phyloP scores from a whole-genome alignment of 106 monocot species.

The Platanthera zijinensis region DNA sequence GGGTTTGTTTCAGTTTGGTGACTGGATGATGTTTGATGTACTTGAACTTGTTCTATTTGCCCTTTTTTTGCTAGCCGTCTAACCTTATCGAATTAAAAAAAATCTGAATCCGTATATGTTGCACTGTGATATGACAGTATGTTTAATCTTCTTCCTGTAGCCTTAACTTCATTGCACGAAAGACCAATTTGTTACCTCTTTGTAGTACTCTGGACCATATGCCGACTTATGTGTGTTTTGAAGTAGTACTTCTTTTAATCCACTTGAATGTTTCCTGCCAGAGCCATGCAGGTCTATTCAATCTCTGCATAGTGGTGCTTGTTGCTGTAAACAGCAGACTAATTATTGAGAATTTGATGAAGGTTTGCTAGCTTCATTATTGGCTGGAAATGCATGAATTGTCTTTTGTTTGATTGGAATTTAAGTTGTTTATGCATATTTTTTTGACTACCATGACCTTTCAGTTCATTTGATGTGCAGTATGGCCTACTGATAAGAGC shows the following conservation, averaged over 20 bases:
- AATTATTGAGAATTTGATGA: slow-evolving; percentile 79
- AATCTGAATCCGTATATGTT: background rate
- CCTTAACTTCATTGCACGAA: background rate
- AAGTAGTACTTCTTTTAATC: background rate
- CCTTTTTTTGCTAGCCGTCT: background rate
- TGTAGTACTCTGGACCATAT: background rate
- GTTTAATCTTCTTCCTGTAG: background rate
- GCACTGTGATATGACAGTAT: background rate
- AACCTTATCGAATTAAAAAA: background rate
- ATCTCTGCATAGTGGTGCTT: slow-evolving; percentile 73
- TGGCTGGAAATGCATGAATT: background rate
- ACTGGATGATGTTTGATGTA: background rate
- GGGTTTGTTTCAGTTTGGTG: background rate
- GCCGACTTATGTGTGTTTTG: too few species aligned
- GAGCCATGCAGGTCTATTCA: slow-evolving; percentile 79
- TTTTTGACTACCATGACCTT: slow-evolving; percentile 6
- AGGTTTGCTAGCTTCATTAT: slow-evolving; percentile 33
- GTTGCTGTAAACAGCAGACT: slow-evolving; percentile 76
- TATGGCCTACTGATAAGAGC: slow-evolving; percentile 64
- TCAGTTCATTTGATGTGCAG: slow-evolving; percentile 29
- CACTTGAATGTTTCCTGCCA: slow-evolving; percentile 12
- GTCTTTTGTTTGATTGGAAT: background rate
- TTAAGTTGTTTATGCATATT: background rate
- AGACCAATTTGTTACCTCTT: background rate
- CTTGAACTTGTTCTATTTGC: background rate